Percentiles rank a stretch among this genome's conserved stretches.
These are phyloP conservation scores for Xanthoconium purpureum DNA, from an alignment of 768 basidiomycete genomes.

Conservation along the genomic window DNA sequence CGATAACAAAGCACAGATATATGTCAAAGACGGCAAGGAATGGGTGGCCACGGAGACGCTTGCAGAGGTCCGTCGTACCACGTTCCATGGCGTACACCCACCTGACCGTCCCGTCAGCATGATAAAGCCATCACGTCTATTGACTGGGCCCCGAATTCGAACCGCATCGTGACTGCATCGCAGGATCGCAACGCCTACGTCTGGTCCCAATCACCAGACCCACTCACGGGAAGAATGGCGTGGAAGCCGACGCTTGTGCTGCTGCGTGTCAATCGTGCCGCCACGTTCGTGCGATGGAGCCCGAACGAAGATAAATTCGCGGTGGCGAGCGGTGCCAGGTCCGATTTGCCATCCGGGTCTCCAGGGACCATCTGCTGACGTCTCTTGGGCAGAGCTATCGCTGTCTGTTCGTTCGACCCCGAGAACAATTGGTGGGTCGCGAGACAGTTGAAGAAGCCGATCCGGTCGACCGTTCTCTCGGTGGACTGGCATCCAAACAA, in stretches of 20 bases:
- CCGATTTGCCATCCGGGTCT: neutral
- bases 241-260: slow-evolving; percentile 99
- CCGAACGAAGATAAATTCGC: slow-evolving; percentile 99
- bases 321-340: slow-evolving; percentile 95
- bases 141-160: slow-evolving; percentile 96
- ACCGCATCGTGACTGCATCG: slow-evolving; percentile 97
- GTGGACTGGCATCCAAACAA: slow-evolving; percentile 99
- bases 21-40: slow-evolving; percentile 58
- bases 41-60: slow-evolving; percentile 76
- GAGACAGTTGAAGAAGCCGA: slow-evolving; percentile 95
- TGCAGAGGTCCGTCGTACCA: slow-evolving; percentile 59
- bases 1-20: slow-evolving; percentile 84
- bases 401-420: slow-evolving; percentile 93
- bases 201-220: slow-evolving; percentile 82
- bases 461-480: slow-evolving; percentile 88
- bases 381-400: slow-evolving; percentile 66
- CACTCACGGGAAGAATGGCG: slow-evolving; percentile 60
- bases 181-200: slow-evolving; percentile 99
- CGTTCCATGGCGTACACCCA: neutral
- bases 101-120: slow-evolving; percentile 48
- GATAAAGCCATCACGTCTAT: slow-evolving; percentile 98
- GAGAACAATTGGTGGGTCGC: slow-evolving; percentile 99
- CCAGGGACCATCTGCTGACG: neutral
- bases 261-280: slow-evolving; percentile 91
- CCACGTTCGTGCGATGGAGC: slow-evolving; percentile 94